phyloP scores from a whole-genome alignment of 805 yeast species.

The Candida hungchunana region DNA sequence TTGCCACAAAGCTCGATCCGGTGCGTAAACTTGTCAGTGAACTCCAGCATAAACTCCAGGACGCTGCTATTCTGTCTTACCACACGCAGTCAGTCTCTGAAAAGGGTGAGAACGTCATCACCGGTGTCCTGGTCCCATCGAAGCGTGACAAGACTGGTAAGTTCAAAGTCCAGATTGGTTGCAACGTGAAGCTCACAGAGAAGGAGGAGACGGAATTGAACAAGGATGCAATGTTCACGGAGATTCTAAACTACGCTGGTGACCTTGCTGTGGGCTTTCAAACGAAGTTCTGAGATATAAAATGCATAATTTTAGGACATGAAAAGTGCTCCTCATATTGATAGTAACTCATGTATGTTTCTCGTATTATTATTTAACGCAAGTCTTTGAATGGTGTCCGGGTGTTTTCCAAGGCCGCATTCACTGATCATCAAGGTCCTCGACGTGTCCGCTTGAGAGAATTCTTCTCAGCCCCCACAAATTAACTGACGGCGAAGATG shows the following conservation, averaged over 20 bases:
- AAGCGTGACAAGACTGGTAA: constrained; percentile 49
- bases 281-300: constrained; percentile 9
- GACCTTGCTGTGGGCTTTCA: constrained; percentile 48
- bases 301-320: no score
- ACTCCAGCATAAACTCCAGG: constrained; percentile 57
- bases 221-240: constrained; percentile 67
- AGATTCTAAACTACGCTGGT: constrained; percentile 66
- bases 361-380: no score
- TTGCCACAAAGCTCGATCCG: constrained; percentile 55
- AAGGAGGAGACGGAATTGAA: constrained; percentile 55
- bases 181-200: constrained; percentile 60
- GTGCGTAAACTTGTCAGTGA: constrained; percentile 56
- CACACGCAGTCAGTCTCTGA: constrained; percentile 48
- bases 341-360: no score
- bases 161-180: constrained; percentile 77
- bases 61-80: constrained; percentile 66
- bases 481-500: no score
- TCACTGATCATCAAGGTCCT: no score
- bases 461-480: no score
- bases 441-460: constrained; percentile 1
- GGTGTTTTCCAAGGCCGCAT: no score
- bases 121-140: constrained; percentile 78
- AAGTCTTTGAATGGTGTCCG: no score
- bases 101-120: constrained; percentile 57
- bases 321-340: no score